phyloP scores from a whole-genome alignment of 768 basidiomycete species.

The Trametes cinnabarina region DNA sequence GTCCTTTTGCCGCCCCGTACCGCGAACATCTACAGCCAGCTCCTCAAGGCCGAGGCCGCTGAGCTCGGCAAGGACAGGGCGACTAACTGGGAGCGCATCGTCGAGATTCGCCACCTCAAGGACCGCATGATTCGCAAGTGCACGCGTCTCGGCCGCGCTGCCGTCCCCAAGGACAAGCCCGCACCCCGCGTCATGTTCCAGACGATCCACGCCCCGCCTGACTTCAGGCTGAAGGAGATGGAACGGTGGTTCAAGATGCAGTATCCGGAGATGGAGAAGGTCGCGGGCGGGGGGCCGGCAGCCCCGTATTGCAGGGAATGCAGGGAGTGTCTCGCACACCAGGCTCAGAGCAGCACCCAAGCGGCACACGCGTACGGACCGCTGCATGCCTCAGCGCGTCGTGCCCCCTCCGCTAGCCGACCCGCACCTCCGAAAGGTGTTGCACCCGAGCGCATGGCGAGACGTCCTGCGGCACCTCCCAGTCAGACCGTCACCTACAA shows the following conservation, averaged over 20 bases:
- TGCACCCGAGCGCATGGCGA: constrained; percentile 18
- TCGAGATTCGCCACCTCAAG: constrained; percentile 75
- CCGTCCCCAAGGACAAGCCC: constrained; percentile 39
- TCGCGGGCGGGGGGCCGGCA: background rate
- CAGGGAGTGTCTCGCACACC: constrained; percentile 19
- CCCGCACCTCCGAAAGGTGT: background rate
- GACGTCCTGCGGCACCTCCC: constrained; percentile 16
- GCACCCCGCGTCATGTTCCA: constrained; percentile 52
- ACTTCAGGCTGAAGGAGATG: constrained; percentile 77
- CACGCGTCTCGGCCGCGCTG: constrained; percentile 55
- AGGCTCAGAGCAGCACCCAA: constrained; percentile 11
- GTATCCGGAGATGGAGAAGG: constrained; percentile 19
- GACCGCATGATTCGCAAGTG: constrained; percentile 83
- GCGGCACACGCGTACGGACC: constrained; percentile 2
- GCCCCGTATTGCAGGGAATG: constrained; percentile 23
- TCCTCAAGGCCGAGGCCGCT: constrained; percentile 57
- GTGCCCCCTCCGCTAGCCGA: constrained; percentile 9
- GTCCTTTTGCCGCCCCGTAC: constrained; percentile 69
- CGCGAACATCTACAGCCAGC: constrained; percentile 60
- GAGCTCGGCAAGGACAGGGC: constrained; percentile 58
- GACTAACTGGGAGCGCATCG: constrained; percentile 65
- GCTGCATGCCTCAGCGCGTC: constrained; percentile 8
- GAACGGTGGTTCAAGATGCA: constrained; percentile 71
- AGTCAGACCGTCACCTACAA: constrained; percentile 16
- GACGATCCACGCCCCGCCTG: constrained; percentile 64